phyloP scores from a whole-genome alignment of 2,329 filamentous ascomycete species.

The Periconia sp. region DNA sequence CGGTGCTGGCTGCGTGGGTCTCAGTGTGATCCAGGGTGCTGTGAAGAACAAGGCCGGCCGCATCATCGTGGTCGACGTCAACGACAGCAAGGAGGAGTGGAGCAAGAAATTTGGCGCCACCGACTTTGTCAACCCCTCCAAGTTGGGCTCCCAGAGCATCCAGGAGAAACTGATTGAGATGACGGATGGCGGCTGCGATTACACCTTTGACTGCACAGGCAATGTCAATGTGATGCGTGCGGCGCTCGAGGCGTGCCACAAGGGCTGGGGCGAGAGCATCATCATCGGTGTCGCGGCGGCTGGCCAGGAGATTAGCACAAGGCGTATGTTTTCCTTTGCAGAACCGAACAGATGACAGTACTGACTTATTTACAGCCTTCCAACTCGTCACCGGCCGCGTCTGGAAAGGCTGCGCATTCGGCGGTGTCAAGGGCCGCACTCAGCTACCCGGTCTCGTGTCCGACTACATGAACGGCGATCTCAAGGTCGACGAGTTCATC shows the following conservation, averaged over 20 bases:
- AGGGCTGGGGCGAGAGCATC: slow-evolving; percentile 98
- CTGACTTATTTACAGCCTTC: slow-evolving; percentile 66
- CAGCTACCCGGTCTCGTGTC: slow-evolving; percentile 85
- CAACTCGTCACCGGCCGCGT: slow-evolving; percentile 96
- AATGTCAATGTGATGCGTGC: slow-evolving; percentile 96
- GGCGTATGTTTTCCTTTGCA: slow-evolving; percentile 65
- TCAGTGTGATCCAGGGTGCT: slow-evolving; percentile 92
- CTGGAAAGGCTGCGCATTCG: slow-evolving; percentile 97
- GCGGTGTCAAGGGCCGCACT: slow-evolving; percentile 94
- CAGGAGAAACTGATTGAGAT: slow-evolving; percentile 94
- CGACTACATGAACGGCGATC: slow-evolving; percentile 84
- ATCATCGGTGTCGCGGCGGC: slow-evolving; percentile 96
- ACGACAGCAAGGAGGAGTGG: slow-evolving; percentile 90
- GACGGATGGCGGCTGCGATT: slow-evolving; percentile 97
- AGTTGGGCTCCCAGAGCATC: slow-evolving; percentile 70
- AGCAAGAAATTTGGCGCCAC: slow-evolving; percentile 92
- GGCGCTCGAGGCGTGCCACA: slow-evolving; percentile 96
- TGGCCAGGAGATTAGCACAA: slow-evolving; percentile 90
- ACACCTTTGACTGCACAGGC: slow-evolving; percentile 98
- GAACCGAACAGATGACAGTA: slow-evolving; percentile 9
- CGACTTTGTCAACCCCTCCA: slow-evolving; percentile 88
- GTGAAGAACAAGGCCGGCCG: slow-evolving; percentile 78
- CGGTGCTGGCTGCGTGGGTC: slow-evolving; percentile 91
- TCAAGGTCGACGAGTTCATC: slow-evolving; percentile 99
- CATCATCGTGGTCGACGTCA: slow-evolving; percentile 80